Base-by-base conservation (phyloP, 108 stramenopile genomes). In the Fragilaria radians region DNA sequence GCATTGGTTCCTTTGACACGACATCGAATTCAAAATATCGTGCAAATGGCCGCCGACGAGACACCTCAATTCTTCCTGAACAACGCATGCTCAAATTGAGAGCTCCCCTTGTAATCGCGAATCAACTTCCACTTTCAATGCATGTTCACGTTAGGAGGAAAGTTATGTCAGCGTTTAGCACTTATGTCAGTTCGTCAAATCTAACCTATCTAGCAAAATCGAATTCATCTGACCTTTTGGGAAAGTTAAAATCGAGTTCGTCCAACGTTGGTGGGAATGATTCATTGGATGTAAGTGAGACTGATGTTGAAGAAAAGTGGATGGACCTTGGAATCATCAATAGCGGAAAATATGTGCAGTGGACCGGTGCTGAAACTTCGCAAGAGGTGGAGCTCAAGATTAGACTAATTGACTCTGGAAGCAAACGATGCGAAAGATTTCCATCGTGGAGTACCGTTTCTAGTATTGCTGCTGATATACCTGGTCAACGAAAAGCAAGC, bases 101-200 rank as follows among this genome's bases (percentile, higher is more conserved):
- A 42, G 52, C 74, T 23, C 67, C 67, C 22, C 18, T 77, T 18
- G 55, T 67, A 5, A 58, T 75, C 36, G 55, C 57, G 31, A 85
- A 85, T 50, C 58, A 71, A 55, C 68, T 85, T 5, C 67, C 83
- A 11, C 31, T 68, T n/a, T 66, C 79, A 1, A 69, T 85, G 21
- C 45, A 57, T n/a, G 57, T 85, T 24, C 73, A 85, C 54, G 68
- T 79, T 4, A 67, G 82, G 5, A 55, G 68, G 4, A 76, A 72
- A 42, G 48, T 18, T 18, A 19, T 32, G 4, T 30, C 28, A 25
- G 11, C 24, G 34, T 5, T 3, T 5, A 61, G 48, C 14, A 14
- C 14, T 42, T 14, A 42, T 14, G 36, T 42, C 11, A 42, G 36
- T 42, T 42, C 36, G 36, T 42, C 36, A 42, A 42, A 42, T 42